Conservation (phyloP, 306 rosid species). For the Vigna unguiculata region DNA sequence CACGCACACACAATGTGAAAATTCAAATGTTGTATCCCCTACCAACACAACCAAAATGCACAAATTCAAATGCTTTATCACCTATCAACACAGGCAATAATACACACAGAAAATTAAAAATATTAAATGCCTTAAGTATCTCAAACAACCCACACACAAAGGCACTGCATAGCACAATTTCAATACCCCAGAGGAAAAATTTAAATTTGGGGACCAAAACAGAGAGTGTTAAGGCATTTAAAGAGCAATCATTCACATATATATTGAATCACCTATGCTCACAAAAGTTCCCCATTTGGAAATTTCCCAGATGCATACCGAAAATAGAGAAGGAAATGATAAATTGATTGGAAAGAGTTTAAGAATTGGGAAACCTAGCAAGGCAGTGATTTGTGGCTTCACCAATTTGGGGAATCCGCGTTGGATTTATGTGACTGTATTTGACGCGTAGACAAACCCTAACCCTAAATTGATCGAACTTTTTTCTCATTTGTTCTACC, state of each 20-base stretch:
- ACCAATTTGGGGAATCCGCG: slow-evolving; percentile 31
- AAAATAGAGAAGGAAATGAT: not conserved
- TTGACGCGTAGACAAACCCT: slow-evolving; percentile 23
- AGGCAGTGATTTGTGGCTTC: slow-evolving; percentile 12
- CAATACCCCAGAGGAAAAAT: not conserved
- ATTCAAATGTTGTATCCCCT: slow-evolving; percentile 3
- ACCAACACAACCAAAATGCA: slow-evolving; percentile 1
- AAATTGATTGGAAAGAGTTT: slow-evolving; percentile 12
- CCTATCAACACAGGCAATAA: not conserved
- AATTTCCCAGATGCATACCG: not conserved
- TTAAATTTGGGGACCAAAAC: not conserved
- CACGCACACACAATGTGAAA: not conserved
- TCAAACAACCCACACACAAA: not conserved
- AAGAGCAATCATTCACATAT: not conserved
- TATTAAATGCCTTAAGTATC: not conserved
- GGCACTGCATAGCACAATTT: slow-evolving; percentile 5
- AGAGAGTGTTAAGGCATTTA: not conserved
- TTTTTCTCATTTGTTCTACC: slow-evolving; percentile 2
- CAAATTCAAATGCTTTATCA: slow-evolving; percentile 1
- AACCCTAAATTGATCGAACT: slow-evolving; percentile 33
- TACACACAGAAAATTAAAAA: not conserved
- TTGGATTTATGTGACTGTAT: not conserved
- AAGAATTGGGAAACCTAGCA: slow-evolving; percentile 20
- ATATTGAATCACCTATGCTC: slow-evolving; percentile 2
- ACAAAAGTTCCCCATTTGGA: not conserved